A percentile compares a stretch with the other conserved stretches of the same genome.
These are phyloP conservation scores for Colletotrichum paranaense DNA, from an alignment of 2,329 filamentous ascomycete genomes.

Conservation along the genomic window DNA sequence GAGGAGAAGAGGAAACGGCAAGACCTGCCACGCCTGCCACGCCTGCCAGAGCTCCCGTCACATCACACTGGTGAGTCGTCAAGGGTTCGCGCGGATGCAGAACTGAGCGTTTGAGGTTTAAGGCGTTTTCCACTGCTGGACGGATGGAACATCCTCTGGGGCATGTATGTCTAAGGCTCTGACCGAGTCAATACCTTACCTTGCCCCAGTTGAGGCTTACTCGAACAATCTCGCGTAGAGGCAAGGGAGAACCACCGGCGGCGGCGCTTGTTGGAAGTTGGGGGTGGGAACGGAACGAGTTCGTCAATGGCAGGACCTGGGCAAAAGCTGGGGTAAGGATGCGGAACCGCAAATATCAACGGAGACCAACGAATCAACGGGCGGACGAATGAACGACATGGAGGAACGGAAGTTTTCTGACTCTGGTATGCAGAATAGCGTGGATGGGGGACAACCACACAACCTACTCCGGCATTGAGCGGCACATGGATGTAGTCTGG, in stretches of 20 bases:
- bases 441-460: not conserved
- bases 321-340: not conserved
- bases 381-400: not conserved
- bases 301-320: not conserved
- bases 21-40: not conserved
- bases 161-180: not conserved
- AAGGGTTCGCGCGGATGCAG: not conserved
- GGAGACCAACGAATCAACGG: not conserved
- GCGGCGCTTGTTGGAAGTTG: not conserved
- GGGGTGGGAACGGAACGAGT: no score
- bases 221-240: conserved; percentile 1
- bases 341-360: not conserved
- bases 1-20: not conserved
- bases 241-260: not conserved
- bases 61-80: not conserved
- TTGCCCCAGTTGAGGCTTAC: conserved; percentile 12
- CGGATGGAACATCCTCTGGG: no score
- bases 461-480: not conserved
- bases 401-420: not conserved
- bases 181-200: not conserved
- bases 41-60: not conserved
- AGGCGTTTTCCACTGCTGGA: not conserved
- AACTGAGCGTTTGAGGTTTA: not conserved
- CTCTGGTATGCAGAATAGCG: not conserved
- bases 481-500: not conserved